These are phyloP conservation scores for Lipomyces anomalus DNA, from an alignment of 805 yeast genomes.

Conservation along the genomic window DNA sequence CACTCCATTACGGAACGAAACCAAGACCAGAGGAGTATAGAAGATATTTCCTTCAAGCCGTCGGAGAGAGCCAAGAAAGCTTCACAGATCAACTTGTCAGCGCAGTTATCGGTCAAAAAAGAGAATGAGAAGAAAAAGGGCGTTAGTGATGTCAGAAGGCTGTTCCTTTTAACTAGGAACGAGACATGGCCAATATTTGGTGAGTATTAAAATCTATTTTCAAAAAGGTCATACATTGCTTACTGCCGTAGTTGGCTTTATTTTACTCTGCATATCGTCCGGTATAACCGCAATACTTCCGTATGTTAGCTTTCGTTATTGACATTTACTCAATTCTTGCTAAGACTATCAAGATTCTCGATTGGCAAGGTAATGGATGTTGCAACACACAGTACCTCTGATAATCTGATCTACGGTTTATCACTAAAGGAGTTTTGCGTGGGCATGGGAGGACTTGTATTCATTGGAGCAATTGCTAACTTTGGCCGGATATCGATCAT, in stretches of 20 bases:
- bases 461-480: slow-evolving; percentile 74
- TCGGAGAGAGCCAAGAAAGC: slow-evolving; percentile 23
- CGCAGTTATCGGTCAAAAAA: slow-evolving; percentile 18
- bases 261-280: slow-evolving; percentile 62
- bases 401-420: slow-evolving; percentile 48
- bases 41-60: no score
- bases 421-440: slow-evolving; percentile 62
- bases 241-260: slow-evolving; percentile 46
- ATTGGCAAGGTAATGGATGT: slow-evolving; percentile 84
- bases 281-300: slow-evolving; percentile 80
- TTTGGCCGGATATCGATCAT: slow-evolving; percentile 72
- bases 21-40: no score
- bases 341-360: slow-evolving; percentile 28
- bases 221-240: neutral
- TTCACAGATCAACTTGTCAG: slow-evolving; percentile 23
- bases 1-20: no score
- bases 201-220: neutral
- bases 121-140: slow-evolving; percentile 24
- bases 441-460: slow-evolving; percentile 52
- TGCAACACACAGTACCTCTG: slow-evolving; percentile 39
- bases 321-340: neutral
- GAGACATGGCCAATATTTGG: slow-evolving; percentile 47
- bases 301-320: slow-evolving; percentile 34
- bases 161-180: slow-evolving; percentile 52
- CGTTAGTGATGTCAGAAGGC: slow-evolving; percentile 39